Evolutionary conservation across 805 yeast genomes (phyloP), one percentile per base, ranked within the genome.

Genomic region (Nakazawaea populi): DNA sequence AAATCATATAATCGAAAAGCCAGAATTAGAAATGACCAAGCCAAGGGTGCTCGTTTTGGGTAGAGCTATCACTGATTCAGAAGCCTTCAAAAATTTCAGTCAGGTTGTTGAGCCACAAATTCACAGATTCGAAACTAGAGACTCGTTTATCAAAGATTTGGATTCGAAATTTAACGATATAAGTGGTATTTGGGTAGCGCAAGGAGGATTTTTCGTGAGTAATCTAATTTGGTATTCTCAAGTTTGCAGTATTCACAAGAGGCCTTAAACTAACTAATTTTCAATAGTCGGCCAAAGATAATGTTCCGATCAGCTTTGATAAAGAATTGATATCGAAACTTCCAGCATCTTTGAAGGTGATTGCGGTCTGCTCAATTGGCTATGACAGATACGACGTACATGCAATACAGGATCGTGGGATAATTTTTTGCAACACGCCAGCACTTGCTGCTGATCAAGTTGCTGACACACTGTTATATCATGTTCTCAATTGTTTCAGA

Each of bases 381-480:
- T 71, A 68, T 56, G 86, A 83, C 53, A 71, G 69, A 41, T 73
- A 76, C 50, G 82, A 80, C 56, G 76, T 73, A 1, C 53, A 55
- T 8, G 71, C 61, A 10, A 63, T 84, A 66, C 64, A 69, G 31
- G 58, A 63, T 35, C 70, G 74, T 37, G 76, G 75, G 11, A 77
- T 87, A 30, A 59, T 68, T 6, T 70, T 87, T 53, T 79, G 87
- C 53, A 84, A 87, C 60, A 82, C 82, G 50, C 77, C 87, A 53
- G 68, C 76, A 9, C 68, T 72, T 39, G 81, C 85, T 0, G 79
- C 87, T 1, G 79, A 73, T 40, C 84, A 86, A 12, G 95, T 87
- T 30, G 87, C 91, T 3, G 95, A 87, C 55, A 67, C 83, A 52
- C 92, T 84, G 3, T 66, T 85, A 43, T 75, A 69, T 59, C 72